These are phyloP conservation scores for Penicillium sp. DNA, from an alignment of 2,329 filamentous ascomycete species.

Conservation along the genomic window DNA sequence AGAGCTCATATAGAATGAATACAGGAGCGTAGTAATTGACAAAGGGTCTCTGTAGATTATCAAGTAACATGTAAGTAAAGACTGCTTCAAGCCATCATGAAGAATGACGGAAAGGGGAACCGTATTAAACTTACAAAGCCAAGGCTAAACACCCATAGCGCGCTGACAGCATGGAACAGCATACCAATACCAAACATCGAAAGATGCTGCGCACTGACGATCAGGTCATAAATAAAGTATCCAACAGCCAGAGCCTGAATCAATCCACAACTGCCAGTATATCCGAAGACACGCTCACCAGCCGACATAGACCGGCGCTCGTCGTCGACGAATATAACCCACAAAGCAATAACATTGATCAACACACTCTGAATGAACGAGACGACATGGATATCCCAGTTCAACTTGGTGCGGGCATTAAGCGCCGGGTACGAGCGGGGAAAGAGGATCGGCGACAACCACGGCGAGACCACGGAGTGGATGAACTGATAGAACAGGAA, in stretches of 20 bases:
- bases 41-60: constrained; percentile 62
- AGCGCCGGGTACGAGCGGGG: constrained; percentile 62
- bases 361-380: constrained; percentile 65
- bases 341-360: constrained; percentile 63
- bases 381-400: constrained; percentile 72
- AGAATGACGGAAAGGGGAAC: not conserved
- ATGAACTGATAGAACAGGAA: constrained; percentile 63
- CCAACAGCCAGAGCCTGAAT: constrained; percentile 66
- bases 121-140: constrained; percentile 63
- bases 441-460: constrained; percentile 60
- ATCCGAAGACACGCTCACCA: constrained; percentile 64
- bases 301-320: constrained; percentile 61
- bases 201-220: constrained; percentile 61
- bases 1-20: constrained; percentile 73
- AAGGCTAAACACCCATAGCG: constrained; percentile 65
- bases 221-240: constrained; percentile 70
- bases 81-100: not conserved
- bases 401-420: constrained; percentile 62
- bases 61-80: constrained; percentile 12
- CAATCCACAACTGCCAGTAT: constrained; percentile 64
- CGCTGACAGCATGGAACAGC: constrained; percentile 66
- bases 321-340: constrained; percentile 62
- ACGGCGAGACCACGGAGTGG: constrained; percentile 61
- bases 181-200: constrained; percentile 66
- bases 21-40: constrained; percentile 68